Evolutionary conservation across 768 basidiomycete species (phyloP), one percentile per base, ranked within the genome.

Genomic region (Podaxis pistillaris): DNA sequence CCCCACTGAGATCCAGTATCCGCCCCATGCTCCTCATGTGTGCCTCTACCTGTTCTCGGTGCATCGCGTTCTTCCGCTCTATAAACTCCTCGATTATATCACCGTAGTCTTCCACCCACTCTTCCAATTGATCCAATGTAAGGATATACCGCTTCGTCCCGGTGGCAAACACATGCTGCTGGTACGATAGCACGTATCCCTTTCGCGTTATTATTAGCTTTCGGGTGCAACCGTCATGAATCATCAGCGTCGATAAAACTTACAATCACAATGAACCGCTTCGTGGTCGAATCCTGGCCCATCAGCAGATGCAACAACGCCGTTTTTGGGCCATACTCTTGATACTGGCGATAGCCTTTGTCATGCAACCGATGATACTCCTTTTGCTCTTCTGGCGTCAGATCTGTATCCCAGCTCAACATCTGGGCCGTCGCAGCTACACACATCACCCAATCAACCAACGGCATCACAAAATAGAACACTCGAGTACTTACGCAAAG

Each of bases 101-200:
- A 15, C 40, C 61, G 37, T 62, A 62, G 28, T 62, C 61, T 36
- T 62, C 61, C 19, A 62, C 61, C 61, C 61, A 62, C 47, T 62
- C 61, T n/a, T 62, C 61, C 36, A 62, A 38, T 30, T 62, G 61
- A 22, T 62, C 61, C 37, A 62, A 17, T 26, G 61, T 62, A 15
- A 62, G 36, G 17, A 62, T 62, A 26, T 62, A 62, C 47, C 61
- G 61, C 47, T 62, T 62, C 15, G 61, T 62, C 22, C 61, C 61
- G 61, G 61, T 62, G 8, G 61, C 61, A 62, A 62, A 62, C 61
- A 62, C 61, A 62, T 62, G 61, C 46, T 62, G 55, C 54, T 62
- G 61, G 26, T 62, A 62, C 61, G 61, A 62, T 7, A 62, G 55
- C 55, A 62, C 61, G 41, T 62, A 62, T 28, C 61, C 61, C 61